Evolutionary conservation across 75 land plant species (phyloP), one percentile per base, ranked within the genome.

Genomic region (Selaginella tamariscina): DNA sequence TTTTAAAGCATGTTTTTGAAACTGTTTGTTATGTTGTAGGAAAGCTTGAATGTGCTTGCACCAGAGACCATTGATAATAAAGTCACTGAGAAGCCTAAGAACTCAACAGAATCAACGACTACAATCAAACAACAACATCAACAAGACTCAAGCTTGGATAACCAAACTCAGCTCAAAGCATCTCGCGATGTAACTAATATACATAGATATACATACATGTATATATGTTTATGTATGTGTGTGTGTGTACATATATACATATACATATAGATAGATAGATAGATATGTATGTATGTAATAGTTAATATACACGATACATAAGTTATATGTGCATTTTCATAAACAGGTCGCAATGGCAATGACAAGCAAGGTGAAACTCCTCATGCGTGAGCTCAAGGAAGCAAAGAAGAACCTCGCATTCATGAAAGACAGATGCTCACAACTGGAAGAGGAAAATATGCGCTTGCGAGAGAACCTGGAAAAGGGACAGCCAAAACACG

Each of bases 391-490:
- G 60, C 76, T 93, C 72, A 89, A 84, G 65, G 72, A 78, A 2
- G 70, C 84, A 32, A 89, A 74, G 60, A 77, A 75, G 8, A 85
- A 84, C 56, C 69, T 92, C 64, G 63, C 74, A 23, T 85, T 84
- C 56, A 65, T 86, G 80, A 81, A 84, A 77, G 87, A 92, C 31
- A 69, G 89, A 29, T 88, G 89, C 64, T 30, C 67, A 31, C 72
- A 82, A 30, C 81, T 92, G 29, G 93, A 92, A 71, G 93, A 92
- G 65, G 97, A 92, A 67, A 92, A 92, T 59, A 69, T 66, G 54
- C 78, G 82, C 70, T 81, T 88, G 1, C 70, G 89, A 31, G 87
- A 88, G 30, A 84, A 82, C 18, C 64, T 81, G 29, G 74, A 33
- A 1, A 81, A 82, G 31, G 49, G 49, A 5, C 92, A 85, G 26